Percentiles rank a stretch among this genome's conserved stretches.
phyloP scores from a whole-genome alignment of 345 rosid species.

The Barbarea vulgaris region DNA sequence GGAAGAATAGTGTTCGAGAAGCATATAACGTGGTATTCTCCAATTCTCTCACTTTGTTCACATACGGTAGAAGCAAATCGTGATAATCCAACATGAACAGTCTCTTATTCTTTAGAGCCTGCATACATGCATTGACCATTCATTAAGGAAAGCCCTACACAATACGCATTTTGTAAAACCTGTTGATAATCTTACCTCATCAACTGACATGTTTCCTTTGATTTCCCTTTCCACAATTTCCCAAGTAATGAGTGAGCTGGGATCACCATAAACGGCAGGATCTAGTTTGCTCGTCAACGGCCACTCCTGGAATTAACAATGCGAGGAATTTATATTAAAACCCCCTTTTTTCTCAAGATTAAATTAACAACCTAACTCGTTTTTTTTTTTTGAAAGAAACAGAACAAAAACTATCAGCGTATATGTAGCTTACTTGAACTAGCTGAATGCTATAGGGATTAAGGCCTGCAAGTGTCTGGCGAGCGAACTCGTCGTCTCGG shows the following conservation, averaged over 20 bases:
- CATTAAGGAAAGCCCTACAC: not conserved
- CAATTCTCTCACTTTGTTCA: slow-evolving; percentile 58
- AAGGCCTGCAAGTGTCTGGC: slow-evolving; percentile 80
- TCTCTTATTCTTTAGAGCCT: slow-evolving; percentile 34
- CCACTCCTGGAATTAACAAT: slow-evolving; percentile 60
- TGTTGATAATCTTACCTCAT: slow-evolving; percentile 47
- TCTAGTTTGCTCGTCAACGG: slow-evolving; percentile 79
- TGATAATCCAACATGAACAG: slow-evolving; percentile 42
- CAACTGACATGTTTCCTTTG: slow-evolving; percentile 52
- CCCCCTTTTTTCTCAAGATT: too few relatives aligned
- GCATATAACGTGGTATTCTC: slow-evolving; percentile 60
- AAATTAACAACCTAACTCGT: too few relatives aligned
- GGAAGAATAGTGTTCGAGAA: slow-evolving; percentile 67
- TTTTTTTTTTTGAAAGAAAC: not conserved
- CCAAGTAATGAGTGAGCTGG: slow-evolving; percentile 65
- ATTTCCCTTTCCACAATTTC: slow-evolving; percentile 58
- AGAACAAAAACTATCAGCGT: not conserved
- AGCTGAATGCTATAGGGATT: slow-evolving; percentile 62
- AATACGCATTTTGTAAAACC: not conserved
- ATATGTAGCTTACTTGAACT: slow-evolving; percentile 52
- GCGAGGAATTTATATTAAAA: not conserved
- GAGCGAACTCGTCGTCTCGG: slow-evolving; percentile 73
- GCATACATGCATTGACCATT: not conserved
- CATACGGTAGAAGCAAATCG: slow-evolving; percentile 56
- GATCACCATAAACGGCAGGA: slow-evolving; percentile 60